Evolutionary conservation across 192 early-diverging fungal genomes (phyloP).

Genomic region (Spizellomyces punctatus): DNA sequence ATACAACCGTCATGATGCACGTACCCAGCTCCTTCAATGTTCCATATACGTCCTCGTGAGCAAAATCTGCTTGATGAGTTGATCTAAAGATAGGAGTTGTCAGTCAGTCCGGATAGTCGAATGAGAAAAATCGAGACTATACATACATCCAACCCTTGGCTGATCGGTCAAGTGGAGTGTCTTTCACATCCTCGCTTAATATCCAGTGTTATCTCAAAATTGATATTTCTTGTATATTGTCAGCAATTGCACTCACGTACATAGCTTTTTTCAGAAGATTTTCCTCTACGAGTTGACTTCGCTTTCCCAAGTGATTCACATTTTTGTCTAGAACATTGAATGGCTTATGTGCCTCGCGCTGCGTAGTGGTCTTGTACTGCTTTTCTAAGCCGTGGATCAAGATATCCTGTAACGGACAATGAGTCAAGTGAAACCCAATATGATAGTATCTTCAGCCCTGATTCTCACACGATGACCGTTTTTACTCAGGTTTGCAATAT

Average conservation of each 20-base stretch:
- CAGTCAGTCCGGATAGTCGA: too few species aligned
- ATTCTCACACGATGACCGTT: slow-evolving; percentile 40
- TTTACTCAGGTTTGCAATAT: slow-evolving; percentile 38
- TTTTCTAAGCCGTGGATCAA: slow-evolving; percentile 11
- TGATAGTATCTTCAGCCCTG: background rate
- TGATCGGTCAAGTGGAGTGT: slow-evolving; percentile 28
- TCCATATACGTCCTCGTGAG: slow-evolving; percentile 38
- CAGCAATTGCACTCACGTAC: slow-evolving; percentile 16
- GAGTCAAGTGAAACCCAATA: too few species aligned
- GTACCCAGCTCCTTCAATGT: slow-evolving; percentile 28
- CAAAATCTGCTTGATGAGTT: slow-evolving; percentile 42
- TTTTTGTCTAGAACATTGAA: background rate
- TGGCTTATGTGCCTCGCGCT: background rate
- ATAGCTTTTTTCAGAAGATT: slow-evolving; percentile 46
- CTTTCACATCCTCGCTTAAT: slow-evolving; percentile 7
- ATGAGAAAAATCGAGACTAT: too few species aligned
- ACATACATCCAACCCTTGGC: slow-evolving; percentile 39
- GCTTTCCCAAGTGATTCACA: slow-evolving; percentile 19
- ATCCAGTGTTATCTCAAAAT: background rate
- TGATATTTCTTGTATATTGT: background rate
- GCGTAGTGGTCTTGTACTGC: background rate
- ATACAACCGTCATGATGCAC: background rate
- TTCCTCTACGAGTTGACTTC: slow-evolving; percentile 39
- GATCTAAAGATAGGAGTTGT: slow-evolving; percentile 1
- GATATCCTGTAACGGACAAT: slow-evolving; percentile 22